A percentile compares a stretch with the other conserved stretches of the same genome.
phyloP scores from a whole-genome alignment of 805 yeast species.

The Cyberlindnera xylosilytica region DNA sequence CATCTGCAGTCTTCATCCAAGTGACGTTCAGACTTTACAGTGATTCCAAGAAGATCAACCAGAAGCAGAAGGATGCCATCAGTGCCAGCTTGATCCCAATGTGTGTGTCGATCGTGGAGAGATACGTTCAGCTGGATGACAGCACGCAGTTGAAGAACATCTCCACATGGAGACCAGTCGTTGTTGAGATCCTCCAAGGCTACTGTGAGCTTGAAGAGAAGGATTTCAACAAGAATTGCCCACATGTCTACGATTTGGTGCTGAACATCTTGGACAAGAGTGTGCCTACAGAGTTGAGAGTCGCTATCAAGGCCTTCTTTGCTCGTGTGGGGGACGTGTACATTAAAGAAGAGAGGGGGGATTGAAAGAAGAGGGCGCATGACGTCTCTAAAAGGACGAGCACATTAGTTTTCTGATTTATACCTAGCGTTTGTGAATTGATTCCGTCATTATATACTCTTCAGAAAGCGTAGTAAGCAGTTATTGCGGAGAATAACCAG shows the following conservation, averaged over 20 bases:
- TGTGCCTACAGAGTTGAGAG: slow-evolving; percentile 57
- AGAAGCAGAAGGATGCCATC: slow-evolving; percentile 45
- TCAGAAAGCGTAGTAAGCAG: too few species aligned
- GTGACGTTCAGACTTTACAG: slow-evolving; percentile 78
- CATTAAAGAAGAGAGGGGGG: slow-evolving; percentile 23
- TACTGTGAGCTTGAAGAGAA: slow-evolving; percentile 70
- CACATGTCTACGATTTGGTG: slow-evolving; percentile 57
- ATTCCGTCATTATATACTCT: neutral
- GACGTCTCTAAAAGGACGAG: neutral
- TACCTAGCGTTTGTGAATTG: neutral
- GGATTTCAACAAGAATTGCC: slow-evolving; percentile 60
- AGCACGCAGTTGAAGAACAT: slow-evolving; percentile 74
- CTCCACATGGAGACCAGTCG: slow-evolving; percentile 87
- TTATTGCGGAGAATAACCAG: too few species aligned
- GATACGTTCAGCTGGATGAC: slow-evolving; percentile 72
- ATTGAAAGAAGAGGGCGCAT: neutral
- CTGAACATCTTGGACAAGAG: slow-evolving; percentile 58
- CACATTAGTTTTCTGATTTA: neutral
- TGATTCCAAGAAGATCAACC: slow-evolving; percentile 51
- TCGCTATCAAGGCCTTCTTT: slow-evolving; percentile 58
- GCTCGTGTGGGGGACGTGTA: slow-evolving; percentile 52
- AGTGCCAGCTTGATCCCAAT: slow-evolving; percentile 59
- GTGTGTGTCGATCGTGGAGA: slow-evolving; percentile 65
- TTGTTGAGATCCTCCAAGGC: slow-evolving; percentile 82
- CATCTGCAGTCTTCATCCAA: slow-evolving; percentile 83